phyloP scores from a whole-genome alignment of 257 asterid genomes.

The Solanum tacnaense region DNA sequence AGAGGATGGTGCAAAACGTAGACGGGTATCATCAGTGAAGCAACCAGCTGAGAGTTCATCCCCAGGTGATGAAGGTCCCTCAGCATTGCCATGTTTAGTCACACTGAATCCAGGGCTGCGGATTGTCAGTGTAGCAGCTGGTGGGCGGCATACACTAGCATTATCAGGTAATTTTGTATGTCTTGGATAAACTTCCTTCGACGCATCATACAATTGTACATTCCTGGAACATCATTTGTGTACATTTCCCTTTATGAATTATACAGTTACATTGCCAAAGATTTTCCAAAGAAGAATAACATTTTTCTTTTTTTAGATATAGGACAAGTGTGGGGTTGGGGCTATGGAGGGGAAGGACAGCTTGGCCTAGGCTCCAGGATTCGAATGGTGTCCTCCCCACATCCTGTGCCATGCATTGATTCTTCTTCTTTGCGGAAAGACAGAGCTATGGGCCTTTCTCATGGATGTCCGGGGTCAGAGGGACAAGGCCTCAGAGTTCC shows the following conservation, averaged over 20 bases:
- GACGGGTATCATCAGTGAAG: constrained; percentile 65
- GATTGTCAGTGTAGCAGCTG: constrained; percentile 80
- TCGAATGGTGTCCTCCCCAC: constrained; percentile 96
- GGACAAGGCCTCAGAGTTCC: constrained; percentile 63
- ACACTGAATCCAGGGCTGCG: constrained; percentile 73
- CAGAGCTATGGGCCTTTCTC: constrained; percentile 40
- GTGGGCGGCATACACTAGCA: constrained; percentile 90
- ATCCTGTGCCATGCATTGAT: constrained; percentile 82
- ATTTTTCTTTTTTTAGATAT: constrained; percentile 46
- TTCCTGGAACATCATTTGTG: neutral
- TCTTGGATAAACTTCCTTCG: neutral
- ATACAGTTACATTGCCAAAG: neutral
- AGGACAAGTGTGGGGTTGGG: constrained; percentile 99
- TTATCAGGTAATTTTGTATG: constrained; percentile 56
- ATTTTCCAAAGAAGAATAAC: neutral
- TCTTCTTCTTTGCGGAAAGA: constrained; percentile 40
- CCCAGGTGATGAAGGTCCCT: constrained; percentile 61
- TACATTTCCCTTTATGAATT: neutral
- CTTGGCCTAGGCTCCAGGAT: constrained; percentile 90
- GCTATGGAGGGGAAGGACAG: constrained; percentile 99
- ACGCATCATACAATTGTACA: neutral
- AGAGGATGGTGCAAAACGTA: constrained; percentile 74
- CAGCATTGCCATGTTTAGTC: constrained; percentile 87
- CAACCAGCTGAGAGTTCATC: constrained; percentile 73
- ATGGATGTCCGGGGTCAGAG: constrained; percentile 46